phyloP scores from a whole-genome alignment of 768 basidiomycete genomes.

The Xerocomellus amylosporus region DNA sequence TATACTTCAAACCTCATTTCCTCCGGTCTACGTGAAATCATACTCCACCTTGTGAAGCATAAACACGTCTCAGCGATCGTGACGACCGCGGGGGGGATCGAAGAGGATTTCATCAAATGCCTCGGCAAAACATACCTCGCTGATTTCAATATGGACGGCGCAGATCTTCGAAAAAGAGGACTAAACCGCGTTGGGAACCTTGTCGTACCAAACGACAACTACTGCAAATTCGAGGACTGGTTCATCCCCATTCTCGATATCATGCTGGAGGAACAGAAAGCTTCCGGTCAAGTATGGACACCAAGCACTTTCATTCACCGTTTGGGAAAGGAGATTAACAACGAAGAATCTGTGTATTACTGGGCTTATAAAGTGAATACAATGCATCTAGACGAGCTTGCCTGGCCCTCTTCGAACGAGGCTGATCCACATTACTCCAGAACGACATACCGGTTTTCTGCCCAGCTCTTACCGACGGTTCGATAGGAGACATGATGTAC shows the following conservation, averaged over 20 bases:
- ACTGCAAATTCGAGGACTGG: constrained; percentile 99
- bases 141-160: constrained; percentile 90
- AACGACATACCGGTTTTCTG: constrained; percentile 99
- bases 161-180: constrained; percentile 80
- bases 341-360: constrained; percentile 97
- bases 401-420: constrained; percentile 12
- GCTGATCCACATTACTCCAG: constrained; percentile 45
- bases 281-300: constrained; percentile 71
- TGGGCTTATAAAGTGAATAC: constrained; percentile 96
- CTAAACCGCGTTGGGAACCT: constrained; percentile 98
- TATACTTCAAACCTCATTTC: constrained; percentile 99
- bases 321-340: constrained; percentile 95
- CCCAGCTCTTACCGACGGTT: constrained; percentile 96
- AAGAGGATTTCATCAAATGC: constrained; percentile 99
- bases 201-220: constrained; percentile 95
- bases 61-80: constrained; percentile 86
- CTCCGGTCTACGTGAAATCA: constrained; percentile 91
- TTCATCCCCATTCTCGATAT: constrained; percentile 88
- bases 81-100: constrained; percentile 97
- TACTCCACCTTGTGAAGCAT: constrained; percentile 90
- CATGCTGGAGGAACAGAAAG: constrained; percentile 87
- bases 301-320: constrained; percentile 92
- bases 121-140: constrained; percentile 95
- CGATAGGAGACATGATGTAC: constrained; percentile 98
- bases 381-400: constrained; percentile 15